Conservation (phyloP, 2,329 filamentous ascomycete species). For the Fusarium verticillioides region DNA sequence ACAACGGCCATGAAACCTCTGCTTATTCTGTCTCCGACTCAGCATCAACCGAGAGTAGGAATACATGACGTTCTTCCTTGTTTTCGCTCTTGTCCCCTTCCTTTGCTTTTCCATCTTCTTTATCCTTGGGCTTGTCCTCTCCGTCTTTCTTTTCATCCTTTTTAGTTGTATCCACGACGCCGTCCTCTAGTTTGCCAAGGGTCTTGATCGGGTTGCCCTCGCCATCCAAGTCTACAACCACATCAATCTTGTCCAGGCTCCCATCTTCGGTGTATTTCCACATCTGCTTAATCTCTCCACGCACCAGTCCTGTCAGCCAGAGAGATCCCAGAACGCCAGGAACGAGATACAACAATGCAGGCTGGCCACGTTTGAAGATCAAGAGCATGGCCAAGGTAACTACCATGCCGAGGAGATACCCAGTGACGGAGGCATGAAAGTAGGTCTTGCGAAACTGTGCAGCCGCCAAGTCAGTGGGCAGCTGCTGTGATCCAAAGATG, state of each 20-base stretch:
- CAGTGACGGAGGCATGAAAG: conserved; percentile 79
- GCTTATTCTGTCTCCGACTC: conserved; percentile 25
- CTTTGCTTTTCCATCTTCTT: conserved; percentile 17
- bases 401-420: conserved; percentile 83
- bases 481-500: conserved; percentile 34
- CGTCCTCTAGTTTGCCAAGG: conserved; percentile 52
- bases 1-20: neutral
- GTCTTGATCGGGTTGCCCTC: conserved; percentile 59
- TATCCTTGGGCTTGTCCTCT: conserved; percentile 14
- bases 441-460: conserved; percentile 82
- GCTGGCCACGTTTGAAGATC: conserved; percentile 83
- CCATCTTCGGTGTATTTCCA: conserved; percentile 85
- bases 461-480: conserved; percentile 51
- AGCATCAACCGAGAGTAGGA: conserved; percentile 50
- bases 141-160: conserved; percentile 45
- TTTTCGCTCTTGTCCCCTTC: conserved; percentile 14
- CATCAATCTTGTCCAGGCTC: conserved; percentile 64
- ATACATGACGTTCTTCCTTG: conserved; percentile 46
- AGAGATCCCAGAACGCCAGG: conserved; percentile 81
- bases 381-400: conserved; percentile 81
- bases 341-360: conserved; percentile 91
- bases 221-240: conserved; percentile 65
- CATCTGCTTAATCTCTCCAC: conserved; percentile 79
- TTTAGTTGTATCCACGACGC: conserved; percentile 51
- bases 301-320: conserved; percentile 77